Percentiles rank a stretch among this genome's conserved stretches.
These are phyloP conservation scores for Pisolithus thermaeus DNA, from an alignment of 1,284 basidiomycete genomes.

Conservation along the genomic window DNA sequence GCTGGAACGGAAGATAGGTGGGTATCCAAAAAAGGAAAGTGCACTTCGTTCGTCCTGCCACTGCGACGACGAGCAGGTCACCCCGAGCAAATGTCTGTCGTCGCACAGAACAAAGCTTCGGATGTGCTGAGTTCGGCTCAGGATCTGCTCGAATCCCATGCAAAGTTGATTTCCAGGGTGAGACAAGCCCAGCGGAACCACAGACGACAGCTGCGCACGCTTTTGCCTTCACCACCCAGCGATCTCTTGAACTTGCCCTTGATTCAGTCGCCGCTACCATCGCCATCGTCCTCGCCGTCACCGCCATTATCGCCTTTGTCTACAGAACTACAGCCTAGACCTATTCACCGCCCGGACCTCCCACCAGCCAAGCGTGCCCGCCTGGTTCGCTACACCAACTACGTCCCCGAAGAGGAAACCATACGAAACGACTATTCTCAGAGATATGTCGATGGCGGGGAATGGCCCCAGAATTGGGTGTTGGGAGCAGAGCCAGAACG, in stretches of 20 bases:
- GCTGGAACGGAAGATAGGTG: background rate
- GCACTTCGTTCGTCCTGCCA: background rate
- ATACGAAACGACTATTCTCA: constrained; percentile 93
- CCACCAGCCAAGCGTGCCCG: constrained; percentile 68
- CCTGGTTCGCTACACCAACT: constrained; percentile 63
- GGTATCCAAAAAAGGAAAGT: constrained; percentile 12
- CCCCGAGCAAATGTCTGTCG: constrained; percentile 1
- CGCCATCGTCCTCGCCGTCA: constrained; percentile 32
- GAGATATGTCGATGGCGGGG: constrained; percentile 83
- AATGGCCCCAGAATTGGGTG: constrained; percentile 90
- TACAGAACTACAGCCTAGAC: constrained; percentile 31
- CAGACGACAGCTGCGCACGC: constrained; percentile 33
- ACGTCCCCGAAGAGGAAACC: constrained; percentile 88
- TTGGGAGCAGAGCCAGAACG: constrained; percentile 79
- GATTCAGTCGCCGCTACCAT: constrained; percentile 39
- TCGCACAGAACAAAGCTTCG: constrained; percentile 16
- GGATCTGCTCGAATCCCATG: constrained; percentile 45
- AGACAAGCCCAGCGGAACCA: constrained; percentile 38
- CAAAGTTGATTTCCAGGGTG: constrained; percentile 36
- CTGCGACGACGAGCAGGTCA: background rate
- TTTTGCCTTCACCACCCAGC: constrained; percentile 32
- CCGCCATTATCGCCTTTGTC: constrained; percentile 43
- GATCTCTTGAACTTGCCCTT: constrained; percentile 43
- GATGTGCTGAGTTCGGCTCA: constrained; percentile 46
- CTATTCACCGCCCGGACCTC: constrained; percentile 45